Evolutionary conservation across 495 filamentous ascomycete species (phyloP).

Genomic region (Trichocladium antarcticum): DNA sequence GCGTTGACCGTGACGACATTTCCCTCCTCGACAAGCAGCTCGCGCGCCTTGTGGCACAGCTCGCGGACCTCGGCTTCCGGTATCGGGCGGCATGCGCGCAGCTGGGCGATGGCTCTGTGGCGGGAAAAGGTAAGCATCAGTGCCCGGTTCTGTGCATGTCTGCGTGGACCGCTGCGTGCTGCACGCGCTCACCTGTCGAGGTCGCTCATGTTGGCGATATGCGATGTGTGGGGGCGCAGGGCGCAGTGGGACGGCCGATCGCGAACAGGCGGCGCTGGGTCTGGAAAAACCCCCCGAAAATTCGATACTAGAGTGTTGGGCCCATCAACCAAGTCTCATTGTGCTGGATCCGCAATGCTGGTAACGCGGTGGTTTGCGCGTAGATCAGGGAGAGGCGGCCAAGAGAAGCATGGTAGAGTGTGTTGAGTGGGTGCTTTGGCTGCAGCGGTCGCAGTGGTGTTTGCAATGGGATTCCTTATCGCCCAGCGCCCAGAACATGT

Average conservation of each 20-base stretch:
- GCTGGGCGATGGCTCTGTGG: slow-evolving; percentile 75
- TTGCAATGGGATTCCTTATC: too few species aligned
- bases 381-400: too few species aligned
- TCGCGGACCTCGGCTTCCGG: slow-evolving; percentile 91
- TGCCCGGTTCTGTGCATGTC: too few species aligned
- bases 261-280: too few species aligned
- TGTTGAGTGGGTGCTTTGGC: too few species aligned
- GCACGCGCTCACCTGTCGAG: slow-evolving; percentile 20
- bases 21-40: slow-evolving; percentile 93
- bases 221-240: neutral
- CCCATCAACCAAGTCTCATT: neutral
- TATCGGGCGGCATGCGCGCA: slow-evolving; percentile 91
- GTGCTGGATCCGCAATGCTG: neutral
- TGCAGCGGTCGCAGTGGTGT: too few species aligned
- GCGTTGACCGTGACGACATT: slow-evolving; percentile 95
- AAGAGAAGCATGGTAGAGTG: too few species aligned
- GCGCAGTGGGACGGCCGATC: neutral
- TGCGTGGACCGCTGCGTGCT: too few species aligned
- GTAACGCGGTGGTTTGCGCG: too few species aligned
- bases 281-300: neutral
- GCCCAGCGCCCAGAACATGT: too few species aligned
- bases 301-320: neutral
- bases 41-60: slow-evolving; percentile 93
- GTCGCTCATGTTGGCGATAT: slow-evolving; percentile 19
- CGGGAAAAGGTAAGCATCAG: neutral